A percentile compares a stretch with the other conserved stretches of the same genome.
Conservation (phyloP, 345 rosid genomes). For the Conringia planisiliqua region DNA sequence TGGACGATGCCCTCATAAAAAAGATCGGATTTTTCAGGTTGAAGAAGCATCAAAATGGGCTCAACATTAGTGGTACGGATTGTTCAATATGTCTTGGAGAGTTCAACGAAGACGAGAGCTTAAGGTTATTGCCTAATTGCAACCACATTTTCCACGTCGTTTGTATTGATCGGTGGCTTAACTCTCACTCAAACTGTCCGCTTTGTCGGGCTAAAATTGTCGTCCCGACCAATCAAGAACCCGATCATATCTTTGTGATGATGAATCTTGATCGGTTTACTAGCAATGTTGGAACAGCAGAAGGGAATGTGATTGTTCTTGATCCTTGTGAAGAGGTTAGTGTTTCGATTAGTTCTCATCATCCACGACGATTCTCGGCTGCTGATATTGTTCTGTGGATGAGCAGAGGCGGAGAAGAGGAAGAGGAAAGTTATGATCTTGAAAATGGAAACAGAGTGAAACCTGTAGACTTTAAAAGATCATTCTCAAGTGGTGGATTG, state of each 20-base stretch:
- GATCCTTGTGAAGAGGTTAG: slow-evolving; percentile 46
- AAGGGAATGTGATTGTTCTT: slow-evolving; percentile 31
- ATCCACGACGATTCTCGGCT: slow-evolving; percentile 41
- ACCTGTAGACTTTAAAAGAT: slow-evolving; percentile 44
- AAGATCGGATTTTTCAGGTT: slow-evolving; percentile 65
- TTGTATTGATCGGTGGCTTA: slow-evolving; percentile 92
- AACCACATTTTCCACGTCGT: slow-evolving; percentile 75
- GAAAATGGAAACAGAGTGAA: slow-evolving; percentile 34
- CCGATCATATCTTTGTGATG: slow-evolving; percentile 18
- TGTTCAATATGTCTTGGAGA: slow-evolving; percentile 92
- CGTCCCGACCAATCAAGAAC: slow-evolving; percentile 35
- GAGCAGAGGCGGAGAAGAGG: slow-evolving; percentile 34
- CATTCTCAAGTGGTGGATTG: slow-evolving; percentile 60
- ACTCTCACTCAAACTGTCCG: slow-evolving; percentile 84
- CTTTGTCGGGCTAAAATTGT: slow-evolving; percentile 70
- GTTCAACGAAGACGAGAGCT: slow-evolving; percentile 64
- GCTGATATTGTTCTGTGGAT: slow-evolving; percentile 40
- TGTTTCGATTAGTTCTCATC: slow-evolving; percentile 45
- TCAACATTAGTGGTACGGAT: slow-evolving; percentile 54
- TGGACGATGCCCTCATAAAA: slow-evolving; percentile 72
- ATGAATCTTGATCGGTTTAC: slow-evolving; percentile 34
- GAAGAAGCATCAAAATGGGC: slow-evolving; percentile 41
- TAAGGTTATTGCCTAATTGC: slow-evolving; percentile 86
- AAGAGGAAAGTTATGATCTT: slow-evolving; percentile 31
- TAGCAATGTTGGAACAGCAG: slow-evolving; percentile 22